Evolutionary conservation across 306 rosid genomes (phyloP), one percentile per base, ranked within the genome.

Genomic region (Morella rubra): DNA sequence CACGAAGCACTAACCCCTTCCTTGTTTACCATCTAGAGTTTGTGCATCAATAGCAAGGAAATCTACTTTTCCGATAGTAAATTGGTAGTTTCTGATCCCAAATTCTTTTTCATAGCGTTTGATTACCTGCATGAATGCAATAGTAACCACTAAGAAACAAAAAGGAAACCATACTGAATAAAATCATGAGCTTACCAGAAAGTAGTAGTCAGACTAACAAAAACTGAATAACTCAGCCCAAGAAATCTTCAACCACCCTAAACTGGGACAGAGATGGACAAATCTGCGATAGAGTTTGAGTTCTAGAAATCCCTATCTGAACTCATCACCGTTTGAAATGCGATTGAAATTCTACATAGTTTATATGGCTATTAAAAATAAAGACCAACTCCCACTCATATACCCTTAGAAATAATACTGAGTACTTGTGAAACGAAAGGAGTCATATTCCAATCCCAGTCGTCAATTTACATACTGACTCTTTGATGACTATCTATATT

Each of bases 11-110:
- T 60, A 44, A 65, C 66, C 55, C 18, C 69, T 79, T 59, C 51
- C 53, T 12, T 59, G 66, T 64, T 78, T 87, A 90, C 94, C 97
- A 81, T 90, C 97, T 64, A 93, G 46, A 79, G 80, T 86, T 85
- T 90, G 97, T 46, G 94, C 81, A 86, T 93, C 97, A 79, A 93
- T 55, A 6, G 89, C 91, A 79, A 93, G 45, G 69, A 93, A 93
- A 85, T 90, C 91, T 55, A 90, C 96, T 71, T 89, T 84, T 69
- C 97, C 97, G 66, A 85, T 77, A 0, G 73, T 14, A 81, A 90
- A 86, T 73, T 44, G 85, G 80, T 84, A 79, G 84, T 87, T 90
- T 82, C 94, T 82, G 73, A 44, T 76, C 62, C 96, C 94, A 58
- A 90, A 90, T 80, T 84, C 80, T 69, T 83, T 89, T 68, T 90